Evolutionary conservation across 2,329 filamentous ascomycete species (phyloP).

Genomic region (Coniochaeta prunicola): DNA sequence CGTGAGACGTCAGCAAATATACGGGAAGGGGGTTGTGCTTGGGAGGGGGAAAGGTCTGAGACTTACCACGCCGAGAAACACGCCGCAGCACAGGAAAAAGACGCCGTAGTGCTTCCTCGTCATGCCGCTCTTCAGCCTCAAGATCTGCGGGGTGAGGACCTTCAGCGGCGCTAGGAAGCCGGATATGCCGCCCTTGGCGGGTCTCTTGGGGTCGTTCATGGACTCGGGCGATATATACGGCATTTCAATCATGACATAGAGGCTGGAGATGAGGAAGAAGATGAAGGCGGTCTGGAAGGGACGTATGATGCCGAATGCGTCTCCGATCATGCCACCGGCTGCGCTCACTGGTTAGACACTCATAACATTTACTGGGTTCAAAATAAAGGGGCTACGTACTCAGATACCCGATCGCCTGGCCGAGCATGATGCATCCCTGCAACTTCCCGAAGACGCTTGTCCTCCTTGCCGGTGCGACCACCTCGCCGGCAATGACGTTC

Average conservation of each 20-base stretch:
- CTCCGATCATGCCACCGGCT: conserved; percentile 58
- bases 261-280: conserved; percentile 40
- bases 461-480: conserved; percentile 50
- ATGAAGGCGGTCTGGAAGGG: conserved; percentile 59
- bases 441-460: conserved; percentile 60
- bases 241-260: conserved; percentile 33
- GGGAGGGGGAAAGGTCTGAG: too few relatives aligned
- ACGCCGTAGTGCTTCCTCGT: conserved; percentile 52
- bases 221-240: conserved; percentile 43
- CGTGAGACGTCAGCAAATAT: not conserved
- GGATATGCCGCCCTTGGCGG: conserved; percentile 28
- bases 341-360: not conserved
- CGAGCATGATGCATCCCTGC: conserved; percentile 61
- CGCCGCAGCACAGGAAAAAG: conserved; percentile 55
- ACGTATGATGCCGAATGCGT: conserved; percentile 52
- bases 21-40: too few relatives aligned
- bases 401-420: conserved; percentile 56
- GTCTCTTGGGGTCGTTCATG: conserved; percentile 23
- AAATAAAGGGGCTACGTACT: conserved; percentile 25
- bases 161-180: conserved; percentile 57
- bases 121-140: conserved; percentile 42
- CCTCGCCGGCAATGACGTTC: conserved; percentile 61
- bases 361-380: too few relatives aligned
- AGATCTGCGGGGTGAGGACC: conserved; percentile 51
- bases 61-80: conserved; percentile 57